Percentiles rank a stretch among this genome's conserved stretches.
Evolutionary conservation across 148 eudicot species (phyloP).

Genomic region (Camellia granthamiana): DNA sequence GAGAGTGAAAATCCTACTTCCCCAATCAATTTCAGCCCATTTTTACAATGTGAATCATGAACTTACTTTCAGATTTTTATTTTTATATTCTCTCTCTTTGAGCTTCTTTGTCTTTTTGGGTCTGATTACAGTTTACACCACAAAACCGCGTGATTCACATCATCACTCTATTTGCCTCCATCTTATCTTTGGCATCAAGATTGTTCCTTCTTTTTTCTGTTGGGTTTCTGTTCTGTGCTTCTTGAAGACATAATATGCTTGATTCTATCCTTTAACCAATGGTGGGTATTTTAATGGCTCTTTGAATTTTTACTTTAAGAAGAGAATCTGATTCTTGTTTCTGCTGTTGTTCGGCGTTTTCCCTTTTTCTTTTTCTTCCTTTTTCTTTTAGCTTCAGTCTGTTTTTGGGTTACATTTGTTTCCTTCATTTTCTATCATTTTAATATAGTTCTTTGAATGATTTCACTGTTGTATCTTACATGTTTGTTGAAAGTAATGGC

Average conservation of each 20-base stretch:
- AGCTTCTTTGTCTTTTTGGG: not conserved
- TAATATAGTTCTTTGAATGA: not conserved
- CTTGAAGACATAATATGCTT: not conserved
- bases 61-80: no score
- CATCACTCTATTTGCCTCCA: not conserved
- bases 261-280: not conserved
- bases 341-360: not conserved
- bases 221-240: not conserved
- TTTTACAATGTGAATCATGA: no score
- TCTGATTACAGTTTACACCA: not conserved
- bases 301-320: not conserved
- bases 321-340: constrained; percentile 11
- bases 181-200: not conserved
- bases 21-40: no score
- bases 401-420: not conserved
- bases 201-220: not conserved
- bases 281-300: not conserved
- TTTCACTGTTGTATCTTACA: not conserved
- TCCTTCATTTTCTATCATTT: not conserved
- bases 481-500: not conserved
- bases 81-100: no score
- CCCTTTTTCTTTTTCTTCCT: not conserved
- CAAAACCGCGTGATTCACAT: not conserved
- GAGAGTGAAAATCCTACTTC: no score
- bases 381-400: not conserved